Evolutionary conservation across 1,284 basidiomycete species (phyloP), one percentile per base, ranked within the genome.

Genomic region (Coriolopsis trogii): DNA sequence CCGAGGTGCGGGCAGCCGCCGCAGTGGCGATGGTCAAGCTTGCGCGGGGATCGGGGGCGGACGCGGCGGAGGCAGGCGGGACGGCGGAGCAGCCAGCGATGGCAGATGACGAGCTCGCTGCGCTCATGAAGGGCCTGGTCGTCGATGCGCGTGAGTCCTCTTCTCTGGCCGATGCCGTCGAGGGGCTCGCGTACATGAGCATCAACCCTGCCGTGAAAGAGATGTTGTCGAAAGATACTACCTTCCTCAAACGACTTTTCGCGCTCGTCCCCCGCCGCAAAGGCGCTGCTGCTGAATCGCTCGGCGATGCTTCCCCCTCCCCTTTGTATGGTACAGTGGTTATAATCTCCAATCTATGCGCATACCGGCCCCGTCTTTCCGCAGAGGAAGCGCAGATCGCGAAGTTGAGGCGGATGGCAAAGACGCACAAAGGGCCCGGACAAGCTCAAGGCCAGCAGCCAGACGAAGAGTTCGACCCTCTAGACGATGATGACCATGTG

Each of bases 151-250:
- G 72, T 31, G 60, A 72, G 30, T 58, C 65, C 12, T 67, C 74
- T 18, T 78, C 80, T 31, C 64, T 79, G 25, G 69, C 76, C 7
- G 87, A 91, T 57, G 85, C 84, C 6, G 73, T 95, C 16, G 94
- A 97, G 71, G 92, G 87, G 0, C 71, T 97, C 45, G 89, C 89
- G 7, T 91, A 95, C 67, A 80, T 94, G 50, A 90, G 85, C 53
- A 73, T 81, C 28, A 80, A 85, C 55, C 76, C 90, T 0, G 57
- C 69, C 1, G 75, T 91, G 57, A 91, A 92, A 68, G 85, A 87
- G 56, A 65, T 68, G 26, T 70, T 95, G 37, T 80, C 84, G 13
- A 71, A 71, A 13, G 80, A 87, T 56, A 26, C 73, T 0, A 56
- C 63, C 1, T 85, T 94, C 63, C 73, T 93, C 39, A 75, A 74